Conservation (phyloP, 2,329 filamentous ascomycete species). For the Clonostachys solani region DNA sequence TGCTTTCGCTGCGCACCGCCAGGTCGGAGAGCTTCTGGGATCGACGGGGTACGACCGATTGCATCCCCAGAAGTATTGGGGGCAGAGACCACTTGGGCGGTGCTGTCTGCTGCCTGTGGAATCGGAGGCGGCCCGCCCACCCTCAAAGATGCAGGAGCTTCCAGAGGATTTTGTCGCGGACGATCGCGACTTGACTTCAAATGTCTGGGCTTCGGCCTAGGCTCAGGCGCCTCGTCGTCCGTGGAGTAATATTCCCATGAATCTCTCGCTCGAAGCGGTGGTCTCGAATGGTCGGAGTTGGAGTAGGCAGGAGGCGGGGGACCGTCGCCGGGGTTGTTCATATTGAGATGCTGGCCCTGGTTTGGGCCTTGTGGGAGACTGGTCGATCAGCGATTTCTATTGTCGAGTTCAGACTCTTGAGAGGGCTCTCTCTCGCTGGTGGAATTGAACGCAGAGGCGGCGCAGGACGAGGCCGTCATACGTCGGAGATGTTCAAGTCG, state of each 20-base stretch:
- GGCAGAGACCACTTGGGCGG: neutral
- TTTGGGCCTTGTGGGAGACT: no score
- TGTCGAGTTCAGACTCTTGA: no score
- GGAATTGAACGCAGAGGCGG: no score
- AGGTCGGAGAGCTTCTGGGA: conserved; percentile 4
- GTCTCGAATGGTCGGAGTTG: no score
- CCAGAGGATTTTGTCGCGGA: neutral
- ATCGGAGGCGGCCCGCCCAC: neutral
- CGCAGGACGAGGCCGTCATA: no score
- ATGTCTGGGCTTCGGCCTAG: neutral
- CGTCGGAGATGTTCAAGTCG: no score
- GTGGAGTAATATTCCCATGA: conserved; percentile 3
- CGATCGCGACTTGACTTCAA: neutral
- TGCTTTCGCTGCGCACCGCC: conserved; percentile 1
- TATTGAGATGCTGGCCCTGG: no score
- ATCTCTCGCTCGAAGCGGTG: neutral
- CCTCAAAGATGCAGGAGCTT: neutral
- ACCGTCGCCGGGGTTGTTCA: no score
- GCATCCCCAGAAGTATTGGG: neutral
- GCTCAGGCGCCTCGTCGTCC: neutral
- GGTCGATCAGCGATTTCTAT: no score
- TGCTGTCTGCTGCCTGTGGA: neutral
- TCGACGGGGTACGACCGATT: neutral
- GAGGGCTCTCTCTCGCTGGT: no score
- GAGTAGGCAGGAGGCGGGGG: no score